Conservation (phyloP, 2,329 filamentous ascomycete genomes). For the Clonostachys rosea region DNA sequence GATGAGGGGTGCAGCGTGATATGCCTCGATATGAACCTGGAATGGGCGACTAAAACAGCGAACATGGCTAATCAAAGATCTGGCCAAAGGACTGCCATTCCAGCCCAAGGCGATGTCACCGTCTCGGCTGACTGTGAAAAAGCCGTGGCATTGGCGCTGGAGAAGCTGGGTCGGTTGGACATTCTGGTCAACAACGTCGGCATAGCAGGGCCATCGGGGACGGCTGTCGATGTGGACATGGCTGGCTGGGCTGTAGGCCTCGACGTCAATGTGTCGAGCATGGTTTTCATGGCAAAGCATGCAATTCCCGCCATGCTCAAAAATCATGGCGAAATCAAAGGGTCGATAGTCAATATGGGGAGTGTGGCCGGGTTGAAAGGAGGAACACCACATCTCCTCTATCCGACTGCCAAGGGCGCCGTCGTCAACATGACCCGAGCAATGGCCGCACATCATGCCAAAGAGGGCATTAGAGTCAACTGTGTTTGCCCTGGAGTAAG, state of each 20-base stretch:
- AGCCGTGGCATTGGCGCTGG: conserved; percentile 31
- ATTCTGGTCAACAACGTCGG: conserved; percentile 65
- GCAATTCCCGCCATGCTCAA: conserved; percentile 54
- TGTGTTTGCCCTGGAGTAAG: conserved; percentile 37
- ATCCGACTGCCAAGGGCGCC: conserved; percentile 41
- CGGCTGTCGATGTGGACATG: conserved; percentile 57
- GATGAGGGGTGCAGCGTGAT: conserved; percentile 53
- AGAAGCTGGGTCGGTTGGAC: conserved; percentile 50
- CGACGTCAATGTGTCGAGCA: conserved; percentile 59
- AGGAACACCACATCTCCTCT: conserved; percentile 36
- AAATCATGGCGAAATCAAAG: conserved; percentile 32
- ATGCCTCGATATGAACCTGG: conserved; percentile 48
- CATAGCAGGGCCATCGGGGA: conserved; percentile 52
- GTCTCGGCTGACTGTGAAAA: conserved; percentile 41
- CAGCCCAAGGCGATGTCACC: conserved; percentile 50
- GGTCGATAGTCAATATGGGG: conserved; percentile 58
- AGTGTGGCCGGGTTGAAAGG: conserved; percentile 52
- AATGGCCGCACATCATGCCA: conserved; percentile 44
- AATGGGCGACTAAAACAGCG: conserved; percentile 46
- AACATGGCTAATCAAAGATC: conserved; percentile 38
- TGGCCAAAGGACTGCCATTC: conserved; percentile 26
- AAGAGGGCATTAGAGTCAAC: conserved; percentile 40
- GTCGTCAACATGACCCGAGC: conserved; percentile 46
- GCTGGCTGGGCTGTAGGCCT: conserved; percentile 50
- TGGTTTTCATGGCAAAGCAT: conserved; percentile 61